Percentiles rank a stretch among this genome's conserved stretches.
Evolutionary conservation across 78 protist species (phyloP).

Genomic region (Tieghemostelium lacteum): DNA sequence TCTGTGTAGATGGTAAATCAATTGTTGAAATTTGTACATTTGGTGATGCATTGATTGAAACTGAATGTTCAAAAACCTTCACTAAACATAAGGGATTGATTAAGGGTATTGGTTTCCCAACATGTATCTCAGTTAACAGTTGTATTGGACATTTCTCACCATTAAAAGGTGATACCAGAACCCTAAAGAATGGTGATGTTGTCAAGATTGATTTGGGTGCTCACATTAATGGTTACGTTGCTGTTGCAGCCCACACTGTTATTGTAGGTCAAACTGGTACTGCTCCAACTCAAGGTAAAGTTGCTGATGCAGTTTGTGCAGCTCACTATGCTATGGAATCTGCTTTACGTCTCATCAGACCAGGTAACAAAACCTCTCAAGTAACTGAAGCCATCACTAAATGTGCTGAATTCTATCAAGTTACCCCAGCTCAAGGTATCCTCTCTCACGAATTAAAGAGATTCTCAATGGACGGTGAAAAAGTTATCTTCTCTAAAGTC

Average conservation of each 20-base stretch:
- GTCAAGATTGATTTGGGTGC: constrained; percentile 97
- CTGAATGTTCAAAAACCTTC: constrained; percentile 39
- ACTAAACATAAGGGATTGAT: constrained; percentile 61
- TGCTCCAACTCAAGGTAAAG: constrained; percentile 74
- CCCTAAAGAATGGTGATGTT: constrained; percentile 93
- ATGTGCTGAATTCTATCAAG: constrained; percentile 77
- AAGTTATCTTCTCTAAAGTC: constrained; percentile 82
- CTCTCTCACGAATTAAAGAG: constrained; percentile 94
- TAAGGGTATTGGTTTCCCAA: constrained; percentile 98
- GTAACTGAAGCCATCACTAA: constrained; percentile 86
- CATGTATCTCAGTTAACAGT: constrained; percentile 95
- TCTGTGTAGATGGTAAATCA: constrained; percentile 24
- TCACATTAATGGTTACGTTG: constrained; percentile 97
- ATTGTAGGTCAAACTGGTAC: constrained; percentile 75
- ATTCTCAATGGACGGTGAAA: constrained; percentile 92
- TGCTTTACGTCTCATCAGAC: constrained; percentile 84
- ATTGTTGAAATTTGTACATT: constrained; percentile 46
- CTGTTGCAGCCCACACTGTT: constrained; percentile 93
- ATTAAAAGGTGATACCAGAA: constrained; percentile 62
- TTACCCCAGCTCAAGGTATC: constrained; percentile 93
- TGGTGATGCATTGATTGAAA: constrained; percentile 64
- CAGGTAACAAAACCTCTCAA: constrained; percentile 85
- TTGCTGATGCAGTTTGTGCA: constrained; percentile 94
- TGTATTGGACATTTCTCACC: constrained; percentile 97
- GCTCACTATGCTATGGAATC: constrained; percentile 94